Evolutionary conservation across 2,329 filamentous ascomycete genomes (phyloP).

Genomic region (Blumeriella jaapii): DNA sequence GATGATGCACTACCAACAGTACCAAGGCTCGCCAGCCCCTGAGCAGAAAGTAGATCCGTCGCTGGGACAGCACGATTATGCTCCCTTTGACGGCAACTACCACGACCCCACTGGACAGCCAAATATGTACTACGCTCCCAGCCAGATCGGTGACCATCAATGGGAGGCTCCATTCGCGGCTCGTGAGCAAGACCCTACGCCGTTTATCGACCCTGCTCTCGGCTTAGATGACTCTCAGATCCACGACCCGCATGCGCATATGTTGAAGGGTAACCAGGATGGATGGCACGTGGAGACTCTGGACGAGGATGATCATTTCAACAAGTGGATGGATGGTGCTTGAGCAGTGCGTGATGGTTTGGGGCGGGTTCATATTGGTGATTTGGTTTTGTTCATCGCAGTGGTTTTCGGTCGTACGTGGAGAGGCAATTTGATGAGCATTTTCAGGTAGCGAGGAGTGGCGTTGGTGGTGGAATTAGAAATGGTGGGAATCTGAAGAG

Average conservation of each 20-base stretch:
- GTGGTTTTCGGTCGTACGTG: background rate
- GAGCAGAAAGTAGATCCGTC: constrained; percentile 23
- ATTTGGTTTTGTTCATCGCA: background rate
- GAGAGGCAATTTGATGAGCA: constrained; percentile 6
- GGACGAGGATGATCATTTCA: constrained; percentile 24
- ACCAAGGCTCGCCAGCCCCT: constrained; percentile 9
- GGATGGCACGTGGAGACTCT: constrained; percentile 26
- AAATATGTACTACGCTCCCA: constrained; percentile 18
- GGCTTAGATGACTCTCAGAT: constrained; percentile 17
- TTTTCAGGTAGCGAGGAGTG: constrained; percentile 8
- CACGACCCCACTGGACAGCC: constrained; percentile 6
- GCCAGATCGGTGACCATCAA: constrained; percentile 15
- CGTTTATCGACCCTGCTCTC: constrained; percentile 19
- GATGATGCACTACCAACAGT: constrained; percentile 18
- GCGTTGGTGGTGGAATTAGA: constrained; percentile 11
- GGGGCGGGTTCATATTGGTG: background rate
- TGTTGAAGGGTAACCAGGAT: constrained; percentile 23
- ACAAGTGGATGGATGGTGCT: constrained; percentile 25
- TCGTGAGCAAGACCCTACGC: constrained; percentile 14
- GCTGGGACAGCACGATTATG: constrained; percentile 19
- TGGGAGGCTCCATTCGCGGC: constrained; percentile 14
- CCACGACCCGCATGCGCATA: constrained; percentile 23
- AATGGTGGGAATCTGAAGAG: too few species aligned
- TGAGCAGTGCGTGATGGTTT: background rate
- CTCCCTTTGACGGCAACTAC: constrained; percentile 5